Conservation (phyloP, 176 grass and related monocot genomes). For the Calamus simplicifolius region DNA sequence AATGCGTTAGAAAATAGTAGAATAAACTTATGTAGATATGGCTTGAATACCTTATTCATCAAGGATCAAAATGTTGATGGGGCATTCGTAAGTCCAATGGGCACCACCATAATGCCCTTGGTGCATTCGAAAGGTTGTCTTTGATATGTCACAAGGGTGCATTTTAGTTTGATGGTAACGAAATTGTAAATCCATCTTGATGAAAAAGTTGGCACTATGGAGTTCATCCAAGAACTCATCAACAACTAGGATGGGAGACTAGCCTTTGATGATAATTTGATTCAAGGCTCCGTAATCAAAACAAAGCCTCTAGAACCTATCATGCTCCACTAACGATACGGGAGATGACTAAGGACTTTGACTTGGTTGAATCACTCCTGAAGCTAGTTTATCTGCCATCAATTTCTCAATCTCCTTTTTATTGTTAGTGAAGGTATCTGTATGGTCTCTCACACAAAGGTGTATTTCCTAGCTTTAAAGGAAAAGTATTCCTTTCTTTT, state of each 20-base stretch:
- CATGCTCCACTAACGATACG: too few species aligned
- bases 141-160: neutral
- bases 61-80: neutral
- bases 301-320: too few species aligned
- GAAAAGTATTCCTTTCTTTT: neutral
- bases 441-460: neutral
- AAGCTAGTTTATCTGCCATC: neutral
- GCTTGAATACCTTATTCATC: neutral
- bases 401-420: neutral
- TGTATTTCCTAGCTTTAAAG: neutral
- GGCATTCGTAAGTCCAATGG: neutral
- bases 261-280: too few species aligned
- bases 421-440: neutral
- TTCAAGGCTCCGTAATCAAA: too few species aligned
- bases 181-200: too few species aligned
- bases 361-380: neutral
- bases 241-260: too few species aligned
- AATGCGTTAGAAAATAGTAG: slow-evolving; percentile 9
- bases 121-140: slow-evolving; percentile 5
- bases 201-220: too few species aligned
- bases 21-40: slow-evolving; percentile 2
- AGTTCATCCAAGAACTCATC: too few species aligned
- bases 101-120: neutral
- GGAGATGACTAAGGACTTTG: neutral
- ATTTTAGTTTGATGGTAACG: too few species aligned